A percentile compares a stretch with the other conserved stretches of the same genome.
Evolutionary conservation across 805 yeast species (phyloP).

Genomic region (Metschnikowia noctiluminum): DNA sequence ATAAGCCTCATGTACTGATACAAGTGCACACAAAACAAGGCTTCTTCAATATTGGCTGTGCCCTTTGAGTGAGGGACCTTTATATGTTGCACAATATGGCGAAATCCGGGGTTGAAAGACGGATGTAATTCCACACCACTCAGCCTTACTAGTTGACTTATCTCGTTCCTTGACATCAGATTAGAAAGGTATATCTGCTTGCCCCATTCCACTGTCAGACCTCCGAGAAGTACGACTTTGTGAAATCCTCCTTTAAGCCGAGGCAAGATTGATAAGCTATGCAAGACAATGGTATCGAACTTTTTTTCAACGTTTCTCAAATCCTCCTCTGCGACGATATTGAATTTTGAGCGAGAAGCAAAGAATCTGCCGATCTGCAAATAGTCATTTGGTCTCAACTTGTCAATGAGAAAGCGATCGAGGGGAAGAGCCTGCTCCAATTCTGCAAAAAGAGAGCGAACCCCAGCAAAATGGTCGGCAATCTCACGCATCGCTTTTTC

Average conservation of each 20-base stretch:
- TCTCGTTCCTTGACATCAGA: neutral
- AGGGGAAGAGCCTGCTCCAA: slow-evolving; percentile 9
- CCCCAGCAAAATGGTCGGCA: slow-evolving; percentile 7
- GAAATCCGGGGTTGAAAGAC: slow-evolving; percentile 9
- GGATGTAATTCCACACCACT: neutral
- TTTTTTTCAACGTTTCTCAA: neutral
- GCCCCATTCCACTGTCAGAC: neutral
- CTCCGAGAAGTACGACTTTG: neutral
- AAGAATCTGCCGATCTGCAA: slow-evolving; percentile 4
- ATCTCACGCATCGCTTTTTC: neutral
- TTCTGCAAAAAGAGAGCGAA: slow-evolving; percentile 9
- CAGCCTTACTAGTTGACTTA: neutral
- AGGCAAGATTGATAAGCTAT: slow-evolving; percentile 1
- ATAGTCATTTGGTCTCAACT: neutral
- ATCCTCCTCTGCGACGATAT: slow-evolving; percentile 5
- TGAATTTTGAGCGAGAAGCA: neutral
- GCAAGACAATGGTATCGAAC: slow-evolving; percentile 8
- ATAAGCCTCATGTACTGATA: slow-evolving; percentile 44
- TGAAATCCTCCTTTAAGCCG: neutral
- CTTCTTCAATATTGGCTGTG: slow-evolving; percentile 28
- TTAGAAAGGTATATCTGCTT: neutral
- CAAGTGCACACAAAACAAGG: slow-evolving; percentile 44
- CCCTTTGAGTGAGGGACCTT: slow-evolving; percentile 3
- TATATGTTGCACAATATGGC: slow-evolving; percentile 10
- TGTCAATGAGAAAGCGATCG: slow-evolving; percentile 3